phyloP scores from a whole-genome alignment of 225 moss, liverwort and hornwort genomes.

The Climacium dendroides region DNA sequence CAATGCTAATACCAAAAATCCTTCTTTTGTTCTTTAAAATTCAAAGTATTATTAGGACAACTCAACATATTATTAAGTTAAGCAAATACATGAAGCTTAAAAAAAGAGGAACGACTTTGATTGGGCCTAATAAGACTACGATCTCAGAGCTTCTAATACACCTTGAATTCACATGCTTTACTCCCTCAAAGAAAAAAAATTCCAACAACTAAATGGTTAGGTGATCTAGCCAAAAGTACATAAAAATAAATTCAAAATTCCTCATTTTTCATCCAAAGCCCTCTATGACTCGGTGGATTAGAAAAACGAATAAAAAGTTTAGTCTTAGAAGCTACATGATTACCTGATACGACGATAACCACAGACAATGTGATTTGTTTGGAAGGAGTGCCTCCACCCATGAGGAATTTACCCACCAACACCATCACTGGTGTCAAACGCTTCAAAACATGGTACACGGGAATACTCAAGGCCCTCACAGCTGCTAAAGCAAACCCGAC shows the following conservation, averaged over 20 bases:
- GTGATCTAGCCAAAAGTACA: background rate
- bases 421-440: conserved; percentile 63
- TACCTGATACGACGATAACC: conserved; percentile 49
- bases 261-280: background rate
- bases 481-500: conserved; percentile 57
- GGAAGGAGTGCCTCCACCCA: conserved; percentile 36
- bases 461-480: conserved; percentile 47
- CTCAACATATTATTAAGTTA: background rate
- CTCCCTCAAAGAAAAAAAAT: background rate
- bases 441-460: conserved; percentile 59
- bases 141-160: background rate
- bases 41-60: background rate
- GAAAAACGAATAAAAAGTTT: background rate
- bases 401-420: conserved; percentile 31
- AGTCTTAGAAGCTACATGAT: background rate
- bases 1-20: background rate
- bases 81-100: background rate
- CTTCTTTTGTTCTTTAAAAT: background rate
- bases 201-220: background rate
- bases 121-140: background rate
- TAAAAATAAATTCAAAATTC: background rate
- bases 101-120: background rate
- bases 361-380: conserved; percentile 37
- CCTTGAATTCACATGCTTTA: background rate
- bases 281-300: background rate